These are phyloP conservation scores for Didymella pinodella DNA, from an alignment of 2,329 filamentous ascomycete genomes.

Conservation along the genomic window DNA sequence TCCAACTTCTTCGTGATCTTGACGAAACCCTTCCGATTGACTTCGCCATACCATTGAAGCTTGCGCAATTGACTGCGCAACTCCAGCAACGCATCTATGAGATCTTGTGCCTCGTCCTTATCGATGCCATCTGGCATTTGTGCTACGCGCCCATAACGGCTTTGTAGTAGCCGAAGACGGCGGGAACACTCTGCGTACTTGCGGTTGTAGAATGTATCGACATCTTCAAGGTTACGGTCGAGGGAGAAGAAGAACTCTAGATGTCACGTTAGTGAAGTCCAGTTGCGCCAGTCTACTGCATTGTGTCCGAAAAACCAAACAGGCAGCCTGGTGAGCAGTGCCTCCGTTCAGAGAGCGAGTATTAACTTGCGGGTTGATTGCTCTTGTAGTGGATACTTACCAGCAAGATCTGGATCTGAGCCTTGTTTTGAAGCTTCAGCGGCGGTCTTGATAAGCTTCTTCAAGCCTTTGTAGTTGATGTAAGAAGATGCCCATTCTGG, in stretches of 20 bases:
- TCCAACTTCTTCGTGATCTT: slow-evolving; percentile 99
- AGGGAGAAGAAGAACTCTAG: slow-evolving; percentile 96
- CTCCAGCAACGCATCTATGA: slow-evolving; percentile 89
- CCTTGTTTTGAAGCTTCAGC: slow-evolving; percentile 71
- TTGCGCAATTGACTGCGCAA: slow-evolving; percentile 87
- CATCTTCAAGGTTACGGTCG: slow-evolving; percentile 96
- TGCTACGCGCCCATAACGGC: slow-evolving; percentile 80
- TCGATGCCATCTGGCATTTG: slow-evolving; percentile 78
- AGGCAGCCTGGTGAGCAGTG: background rate
- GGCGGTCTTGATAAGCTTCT: slow-evolving; percentile 91
- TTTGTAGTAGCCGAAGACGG: slow-evolving; percentile 83
- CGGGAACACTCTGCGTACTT: slow-evolving; percentile 87
- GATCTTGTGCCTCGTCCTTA: slow-evolving; percentile 87
- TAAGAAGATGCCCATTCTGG: slow-evolving; percentile 86
- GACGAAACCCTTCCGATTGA: slow-evolving; percentile 92
- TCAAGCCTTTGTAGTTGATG: slow-evolving; percentile 90
- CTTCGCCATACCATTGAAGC: slow-evolving; percentile 96
- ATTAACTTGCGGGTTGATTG: background rate
- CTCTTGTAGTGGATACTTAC: slow-evolving; percentile 62
- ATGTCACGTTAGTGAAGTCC: slow-evolving; percentile 17
- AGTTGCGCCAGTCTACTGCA: background rate
- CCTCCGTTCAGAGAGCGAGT: background rate
- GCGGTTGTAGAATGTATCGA: slow-evolving; percentile 96
- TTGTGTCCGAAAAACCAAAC: background rate
- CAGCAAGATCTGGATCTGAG: slow-evolving; percentile 85